phyloP scores from a whole-genome alignment of 1,139 yeast species.

The Dujonia santamariae region DNA sequence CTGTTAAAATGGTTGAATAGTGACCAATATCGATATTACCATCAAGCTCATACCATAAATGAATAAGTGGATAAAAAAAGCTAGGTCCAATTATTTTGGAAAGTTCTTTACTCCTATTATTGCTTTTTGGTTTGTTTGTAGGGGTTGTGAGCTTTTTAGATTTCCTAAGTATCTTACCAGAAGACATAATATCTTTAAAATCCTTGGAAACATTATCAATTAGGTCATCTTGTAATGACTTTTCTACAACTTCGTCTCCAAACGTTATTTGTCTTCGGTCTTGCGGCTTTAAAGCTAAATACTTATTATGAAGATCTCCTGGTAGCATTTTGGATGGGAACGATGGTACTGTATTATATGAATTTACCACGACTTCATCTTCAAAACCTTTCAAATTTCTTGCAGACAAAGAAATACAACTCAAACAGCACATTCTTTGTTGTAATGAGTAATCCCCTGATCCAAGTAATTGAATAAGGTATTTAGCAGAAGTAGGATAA shows the following conservation, averaged over 20 bases:
- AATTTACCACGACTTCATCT: constrained; percentile 42
- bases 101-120: constrained; percentile 24
- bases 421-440: constrained; percentile 53
- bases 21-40: constrained; percentile 45
- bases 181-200: constrained; percentile 39
- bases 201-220: constrained; percentile 36
- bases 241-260: constrained; percentile 5
- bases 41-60: constrained; percentile 50
- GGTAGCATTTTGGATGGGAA: constrained; percentile 50
- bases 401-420: constrained; percentile 56
- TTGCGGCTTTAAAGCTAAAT: constrained; percentile 15
- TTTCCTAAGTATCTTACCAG: constrained; percentile 50
- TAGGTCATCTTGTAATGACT: constrained; percentile 28
- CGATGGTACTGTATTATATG: constrained; percentile 21
- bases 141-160: constrained; percentile 34
- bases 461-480: constrained; percentile 40
- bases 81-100: constrained; percentile 42
- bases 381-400: constrained; percentile 57
- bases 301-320: constrained; percentile 38
- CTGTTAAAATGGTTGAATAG: constrained; percentile 51
- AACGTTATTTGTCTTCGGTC: constrained; percentile 2
- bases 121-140: neutral
- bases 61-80: constrained; percentile 56
- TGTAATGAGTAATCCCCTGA: constrained; percentile 68
- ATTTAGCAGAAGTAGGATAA: constrained; percentile 38